A percentile compares a stretch with the other conserved stretches of the same genome.
Evolutionary conservation across 306 rosid genomes (phyloP).

Genomic region (Vigna mungo): DNA sequence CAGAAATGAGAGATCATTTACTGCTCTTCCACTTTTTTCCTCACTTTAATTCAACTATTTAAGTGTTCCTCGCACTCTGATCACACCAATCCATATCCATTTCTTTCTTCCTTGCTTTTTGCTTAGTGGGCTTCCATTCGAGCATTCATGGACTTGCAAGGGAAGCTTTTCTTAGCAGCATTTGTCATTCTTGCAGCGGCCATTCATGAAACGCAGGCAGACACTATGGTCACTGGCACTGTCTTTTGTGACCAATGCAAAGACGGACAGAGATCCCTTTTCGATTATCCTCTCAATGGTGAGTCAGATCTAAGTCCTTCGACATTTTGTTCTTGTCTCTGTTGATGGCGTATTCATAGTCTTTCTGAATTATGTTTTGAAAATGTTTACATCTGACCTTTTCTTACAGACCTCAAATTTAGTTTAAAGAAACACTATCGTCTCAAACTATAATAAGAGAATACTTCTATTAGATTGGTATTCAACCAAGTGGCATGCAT

Average conservation of each 20-base stretch:
- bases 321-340: conserved; percentile 15
- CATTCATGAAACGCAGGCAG: conserved; percentile 60
- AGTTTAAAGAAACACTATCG: too few species aligned
- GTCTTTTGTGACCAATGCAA: conserved; percentile 97
- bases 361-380: neutral
- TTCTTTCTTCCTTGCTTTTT: conserved; percentile 31
- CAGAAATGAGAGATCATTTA: conserved; percentile 34
- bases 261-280: conserved; percentile 75
- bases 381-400: neutral
- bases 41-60: conserved; percentile 36
- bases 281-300: conserved; percentile 80
- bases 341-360: neutral
- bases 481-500: too few species aligned
- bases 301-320: conserved; percentile 44
- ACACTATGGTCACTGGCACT: conserved; percentile 72
- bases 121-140: conserved; percentile 18
- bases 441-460: too few species aligned
- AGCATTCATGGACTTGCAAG: conserved; percentile 60
- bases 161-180: conserved; percentile 50
- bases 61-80: conserved; percentile 46
- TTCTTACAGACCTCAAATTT: neutral
- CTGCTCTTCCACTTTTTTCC: conserved; percentile 14
- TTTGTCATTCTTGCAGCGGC: conserved; percentile 53
- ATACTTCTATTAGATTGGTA: too few species aligned
- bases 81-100: conserved; percentile 38